Percentiles rank a stretch among this genome's conserved stretches.
Evolutionary conservation across 108 stramenopile genomes (phyloP).

Genomic region (Schizochytrium sp.): DNA sequence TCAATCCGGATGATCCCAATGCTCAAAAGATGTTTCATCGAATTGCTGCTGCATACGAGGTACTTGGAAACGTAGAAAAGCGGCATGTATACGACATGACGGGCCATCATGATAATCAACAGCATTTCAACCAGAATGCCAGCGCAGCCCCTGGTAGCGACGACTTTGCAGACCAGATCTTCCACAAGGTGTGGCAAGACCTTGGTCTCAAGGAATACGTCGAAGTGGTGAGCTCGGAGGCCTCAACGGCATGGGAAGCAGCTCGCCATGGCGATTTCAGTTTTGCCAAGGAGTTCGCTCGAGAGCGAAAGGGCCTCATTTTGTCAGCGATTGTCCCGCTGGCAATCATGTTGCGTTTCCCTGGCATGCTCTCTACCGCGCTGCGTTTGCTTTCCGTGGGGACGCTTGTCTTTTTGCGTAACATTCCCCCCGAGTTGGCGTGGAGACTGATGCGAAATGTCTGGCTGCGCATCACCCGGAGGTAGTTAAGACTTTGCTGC

Average conservation of each 20-base stretch:
- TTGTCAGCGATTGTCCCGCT: background rate
- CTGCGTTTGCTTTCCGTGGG: background rate
- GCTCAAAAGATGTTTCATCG: constrained; percentile 16
- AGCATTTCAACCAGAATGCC: background rate
- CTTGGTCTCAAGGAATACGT: background rate
- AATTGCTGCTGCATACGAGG: constrained; percentile 27
- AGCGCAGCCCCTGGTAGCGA: background rate
- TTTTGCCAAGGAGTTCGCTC: constrained; percentile 5
- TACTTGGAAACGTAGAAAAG: constrained; percentile 11
- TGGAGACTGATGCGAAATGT: background rate
- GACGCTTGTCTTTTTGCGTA: background rate
- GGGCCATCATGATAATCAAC: background rate
- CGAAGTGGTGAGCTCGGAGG: background rate
- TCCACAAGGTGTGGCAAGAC: constrained; percentile 8
- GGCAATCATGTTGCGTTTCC: background rate
- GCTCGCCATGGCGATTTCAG: background rate
- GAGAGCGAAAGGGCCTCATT: constrained; percentile 2
- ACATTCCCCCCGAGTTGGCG: background rate
- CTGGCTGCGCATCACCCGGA: background rate
- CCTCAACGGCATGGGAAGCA: background rate
- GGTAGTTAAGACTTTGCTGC: background rate
- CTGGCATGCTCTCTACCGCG: background rate
- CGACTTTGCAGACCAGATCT: background rate
- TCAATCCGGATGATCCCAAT: constrained; percentile 20
- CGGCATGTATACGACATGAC: constrained; percentile 15